Evolutionary conservation across 2,329 filamentous ascomycete genomes (phyloP), one percentile per base, ranked within the genome.

Genomic region (Tolypocladium tropicale): DNA sequence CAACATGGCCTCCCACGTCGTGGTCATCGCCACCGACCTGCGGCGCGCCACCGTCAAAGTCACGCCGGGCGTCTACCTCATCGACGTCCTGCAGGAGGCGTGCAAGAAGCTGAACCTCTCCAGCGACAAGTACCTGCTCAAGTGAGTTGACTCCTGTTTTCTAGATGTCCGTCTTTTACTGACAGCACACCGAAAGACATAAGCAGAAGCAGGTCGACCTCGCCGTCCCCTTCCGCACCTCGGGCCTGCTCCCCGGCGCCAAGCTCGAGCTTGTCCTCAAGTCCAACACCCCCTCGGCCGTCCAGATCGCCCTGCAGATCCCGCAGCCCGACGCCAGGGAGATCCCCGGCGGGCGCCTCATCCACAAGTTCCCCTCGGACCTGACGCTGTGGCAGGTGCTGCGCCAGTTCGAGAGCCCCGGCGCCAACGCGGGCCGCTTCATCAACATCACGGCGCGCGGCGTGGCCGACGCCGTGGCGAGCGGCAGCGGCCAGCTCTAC

Each of bases 261-360:
- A 95, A 95, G 68, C 83, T 99, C 57, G 92, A 97, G 68, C 88
- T 99, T 53, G 87, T 96, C 25, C 85, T 90, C 67, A 85, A 88
- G 57, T 94, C 92, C 50, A 89, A 89, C 56, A 94, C 91, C 0
- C 88, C 92, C 0, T 86, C 90, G 2, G 87, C 88, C 52, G 87
- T 99, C 56, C 91, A 88, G 43, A 87, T 99, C 46, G 93, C 90
- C n/a, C 76, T 99, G 14, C 89, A 95, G 67, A 76, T 96, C 32
- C 89, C 90, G 4, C 79, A 85, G 37, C 82, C 85, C 25, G 88
- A 94, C 67, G 83, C 80, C 23, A 76, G 75, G 49, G 76, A 79
- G 52, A 77, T 81, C 23, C 80, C 84, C 2, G 83, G 82, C 61
- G 83, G 84, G 28, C 84, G 91, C 33, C 73, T 95, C 43, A 83